Base-by-base conservation (phyloP, 2,329 filamentous ascomycete genomes). In the Triangularia setosa region DNA sequence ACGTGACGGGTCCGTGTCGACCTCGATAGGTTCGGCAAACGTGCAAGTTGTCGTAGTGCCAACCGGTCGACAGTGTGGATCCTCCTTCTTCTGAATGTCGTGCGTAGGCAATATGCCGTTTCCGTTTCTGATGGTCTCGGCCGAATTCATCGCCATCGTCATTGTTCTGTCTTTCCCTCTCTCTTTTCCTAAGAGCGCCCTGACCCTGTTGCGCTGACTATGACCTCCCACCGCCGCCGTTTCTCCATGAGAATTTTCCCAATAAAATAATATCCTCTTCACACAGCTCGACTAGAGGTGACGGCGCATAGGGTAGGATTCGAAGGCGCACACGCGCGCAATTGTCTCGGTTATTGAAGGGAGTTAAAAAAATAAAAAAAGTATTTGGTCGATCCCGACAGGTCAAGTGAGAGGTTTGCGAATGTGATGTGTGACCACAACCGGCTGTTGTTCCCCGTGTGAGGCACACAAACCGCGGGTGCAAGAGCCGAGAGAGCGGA, bases 241-340 rank as follows among this genome's bases (percentile, higher is more conserved):
- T 65, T 65, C 65, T 64, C 69, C 70, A 72, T 72, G 62, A 69
- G 67, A 59, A 35, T 62, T 16, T 60, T 57, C 23, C 58, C n/a
- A 35, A 40, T 24, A 21, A 52, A 35, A 58, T 44, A 35, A 58
- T 44, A 44, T 27, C 23, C 30, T 25, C 28, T 21, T 40, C 25
- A 27, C 21, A 44, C 30, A 55, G n/a, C 23, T 55, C 52, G 23
- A 55, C 53, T 52, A 48, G 27, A 30, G 52, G 52, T 56, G 62
- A 30, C 23, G 27, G 57, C 18, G 62, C 63, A 63, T 62, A n/a
- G 48, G 54, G 23, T 55, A 27, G n/a, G 23, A 55, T 55, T 48
- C 40, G 40, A 48, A 8, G 40, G 40, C 40, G 40, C n/a, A 48
- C 40, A 21, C 52, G 52, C 52, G 52, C 52, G 52, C 52, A 55